Evolutionary conservation across 2,329 filamentous ascomycete genomes (phyloP), one percentile per base, ranked within the genome.

Genomic region (Hortaea werneckii): DNA sequence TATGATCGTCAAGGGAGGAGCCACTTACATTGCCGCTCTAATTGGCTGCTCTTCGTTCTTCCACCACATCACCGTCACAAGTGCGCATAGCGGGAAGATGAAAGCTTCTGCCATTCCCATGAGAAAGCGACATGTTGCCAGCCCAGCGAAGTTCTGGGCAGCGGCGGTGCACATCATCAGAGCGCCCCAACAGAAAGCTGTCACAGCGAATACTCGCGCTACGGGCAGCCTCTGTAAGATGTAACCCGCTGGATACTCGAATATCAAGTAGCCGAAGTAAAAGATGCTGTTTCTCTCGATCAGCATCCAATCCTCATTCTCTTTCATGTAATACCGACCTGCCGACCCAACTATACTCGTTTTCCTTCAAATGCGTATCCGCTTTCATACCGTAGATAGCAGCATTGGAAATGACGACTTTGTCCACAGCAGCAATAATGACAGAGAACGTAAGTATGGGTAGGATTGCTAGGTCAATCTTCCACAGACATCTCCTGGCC

Each of bases 21-120:
- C 62, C 73, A 65, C 66, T 4, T 3, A 43, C 5, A 66, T 58
- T 47, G 65, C 67, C 41, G 73, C 61, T 20, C 71, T 70, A 56
- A 74, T 63, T 2, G 47, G 44, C 35, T 43, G 41, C 27, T 50
- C 44, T 1, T 30, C 10, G 9, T 37, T 41, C 10, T 40, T 44
- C 12, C 44, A 50, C 38, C 34, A 50, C 2, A 57, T 55, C 10
- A 40, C 37, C 5, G 47, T 61, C 7, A 45, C 1, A 73, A 66
- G 43, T 9, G 27, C 40, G 37, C 40, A 37, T 29, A 46, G 29
- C 7, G 26, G 13, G 32, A 37, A 41, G 12, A 40, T 27, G 30
- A 49, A 42, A 6, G 46, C 30, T 26, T 49, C 77, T 1, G 79
- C 59, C 3, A 77, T 65, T 0, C 77, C 77, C 1, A 80, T 65